These are phyloP conservation scores for Heliamphora pulchella DNA, from an alignment of 179 eudicot species.

Conservation along the genomic window DNA sequence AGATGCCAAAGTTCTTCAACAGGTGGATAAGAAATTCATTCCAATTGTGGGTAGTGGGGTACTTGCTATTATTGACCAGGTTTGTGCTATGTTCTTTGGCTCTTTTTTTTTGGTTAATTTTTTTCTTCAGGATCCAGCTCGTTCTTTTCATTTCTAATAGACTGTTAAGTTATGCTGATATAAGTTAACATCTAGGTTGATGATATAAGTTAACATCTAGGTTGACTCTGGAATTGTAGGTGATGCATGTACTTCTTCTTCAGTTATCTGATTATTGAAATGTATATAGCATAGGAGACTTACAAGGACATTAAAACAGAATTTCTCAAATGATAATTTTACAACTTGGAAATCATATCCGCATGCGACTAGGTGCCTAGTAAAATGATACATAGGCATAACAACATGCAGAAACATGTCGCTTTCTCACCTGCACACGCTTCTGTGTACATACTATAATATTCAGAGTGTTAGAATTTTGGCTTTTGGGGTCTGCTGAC, in stretches of 20 bases:
- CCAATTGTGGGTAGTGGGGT: conserved; percentile 72
- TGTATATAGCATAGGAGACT: conserved; percentile 1
- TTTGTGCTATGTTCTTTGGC: conserved; percentile 17
- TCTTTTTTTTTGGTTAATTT: not conserved
- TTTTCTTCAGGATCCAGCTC: not conserved
- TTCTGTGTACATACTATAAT: not conserved
- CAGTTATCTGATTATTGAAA: not conserved
- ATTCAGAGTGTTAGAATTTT: not conserved
- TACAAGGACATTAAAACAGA: not conserved
- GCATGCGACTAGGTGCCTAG: conserved; percentile 3
- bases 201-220: too few relatives aligned
- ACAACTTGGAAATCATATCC: not conserved
- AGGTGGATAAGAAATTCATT: conserved; percentile 91
- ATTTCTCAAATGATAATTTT: not conserved
- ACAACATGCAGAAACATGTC: not conserved
- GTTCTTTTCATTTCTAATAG: not conserved
- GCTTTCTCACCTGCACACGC: not conserved
- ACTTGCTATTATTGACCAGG: conserved; percentile 92
- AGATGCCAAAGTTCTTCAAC: conserved; percentile 69
- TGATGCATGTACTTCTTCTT: not conserved
- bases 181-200: conserved; percentile 5
- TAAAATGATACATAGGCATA: not conserved
- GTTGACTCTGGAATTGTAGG: not conserved
- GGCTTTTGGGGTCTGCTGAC: not conserved
- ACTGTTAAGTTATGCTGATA: not conserved